Evolutionary conservation across 768 basidiomycete species (phyloP).

Genomic region (Boletus sensibilis): DNA sequence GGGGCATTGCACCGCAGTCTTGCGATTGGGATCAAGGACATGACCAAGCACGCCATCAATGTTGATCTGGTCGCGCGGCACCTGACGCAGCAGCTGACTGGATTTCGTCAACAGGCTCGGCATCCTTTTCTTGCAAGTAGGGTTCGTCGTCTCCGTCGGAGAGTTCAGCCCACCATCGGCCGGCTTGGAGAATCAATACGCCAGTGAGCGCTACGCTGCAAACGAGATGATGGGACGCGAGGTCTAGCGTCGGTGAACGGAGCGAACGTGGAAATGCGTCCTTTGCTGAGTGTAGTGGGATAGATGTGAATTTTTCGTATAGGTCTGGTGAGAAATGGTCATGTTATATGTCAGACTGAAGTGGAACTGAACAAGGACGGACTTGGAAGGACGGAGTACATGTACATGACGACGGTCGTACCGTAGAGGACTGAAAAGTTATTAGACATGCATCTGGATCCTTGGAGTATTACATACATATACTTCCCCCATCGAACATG

Average conservation of each 20-base stretch:
- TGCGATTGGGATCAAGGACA: background rate
- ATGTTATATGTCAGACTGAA: slow-evolving; percentile 4
- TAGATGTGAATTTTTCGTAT: slow-evolving; percentile 52
- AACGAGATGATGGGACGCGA: slow-evolving; percentile 81
- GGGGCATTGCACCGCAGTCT: background rate
- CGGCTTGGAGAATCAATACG: slow-evolving; percentile 80
- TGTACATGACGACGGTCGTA: slow-evolving; percentile 68
- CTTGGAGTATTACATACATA: slow-evolving; percentile 52
- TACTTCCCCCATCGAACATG: slow-evolving; percentile 90
- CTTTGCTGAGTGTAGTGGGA: slow-evolving; percentile 51
- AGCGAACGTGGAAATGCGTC: slow-evolving; percentile 65
- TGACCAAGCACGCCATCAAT: slow-evolving; percentile 7
- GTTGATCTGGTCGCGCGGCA: slow-evolving; percentile 5
- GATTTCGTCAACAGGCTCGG: slow-evolving; percentile 16
- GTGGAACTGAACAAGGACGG: slow-evolving; percentile 28
- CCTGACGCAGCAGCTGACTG: slow-evolving; percentile 1
- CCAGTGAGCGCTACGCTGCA: slow-evolving; percentile 87
- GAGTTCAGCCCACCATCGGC: slow-evolving; percentile 81
- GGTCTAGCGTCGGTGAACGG: slow-evolving; percentile 65
- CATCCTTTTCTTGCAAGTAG: slow-evolving; percentile 31
- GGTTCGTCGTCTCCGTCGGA: slow-evolving; percentile 58
- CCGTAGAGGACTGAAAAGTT: slow-evolving; percentile 64
- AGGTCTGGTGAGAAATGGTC: slow-evolving; percentile 43
- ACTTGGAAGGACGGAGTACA: slow-evolving; percentile 81
- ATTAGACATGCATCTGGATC: background rate